These are phyloP conservation scores for Capsaspora owczarzaki DNA, from an alignment of 78 protist species.

Conservation along the genomic window DNA sequence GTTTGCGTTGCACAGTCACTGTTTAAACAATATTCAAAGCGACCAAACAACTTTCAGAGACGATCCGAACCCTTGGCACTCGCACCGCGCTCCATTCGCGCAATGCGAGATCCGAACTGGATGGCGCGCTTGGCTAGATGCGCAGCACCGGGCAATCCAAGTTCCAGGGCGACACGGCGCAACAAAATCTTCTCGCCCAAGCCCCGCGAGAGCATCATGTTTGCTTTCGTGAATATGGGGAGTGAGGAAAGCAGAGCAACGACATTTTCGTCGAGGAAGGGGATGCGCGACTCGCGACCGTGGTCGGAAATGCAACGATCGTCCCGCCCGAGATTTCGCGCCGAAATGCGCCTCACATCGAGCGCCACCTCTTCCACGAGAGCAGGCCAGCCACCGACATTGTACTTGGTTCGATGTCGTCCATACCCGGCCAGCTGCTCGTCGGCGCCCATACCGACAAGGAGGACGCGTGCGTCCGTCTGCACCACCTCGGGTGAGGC, in stretches of 20 bases:
- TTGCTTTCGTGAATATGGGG: background rate
- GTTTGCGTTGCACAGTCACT: too few species aligned
- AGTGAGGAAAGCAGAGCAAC: constrained; percentile 6
- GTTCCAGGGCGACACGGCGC: constrained; percentile 4
- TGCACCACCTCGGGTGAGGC: background rate
- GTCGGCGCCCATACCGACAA: constrained; percentile 88
- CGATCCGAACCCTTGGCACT: too few species aligned
- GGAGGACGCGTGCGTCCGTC: constrained; percentile 24
- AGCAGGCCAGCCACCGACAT: constrained; percentile 35
- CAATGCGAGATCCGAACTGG: constrained; percentile 58
- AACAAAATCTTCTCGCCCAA: constrained; percentile 32
- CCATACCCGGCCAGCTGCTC: constrained; percentile 84
- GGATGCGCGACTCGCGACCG: constrained; percentile 71
- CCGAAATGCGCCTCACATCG: constrained; percentile 17
- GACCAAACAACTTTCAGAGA: too few species aligned
- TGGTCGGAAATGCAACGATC: constrained; percentile 71
- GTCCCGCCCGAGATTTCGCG: constrained; percentile 72
- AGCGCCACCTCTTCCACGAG: background rate
- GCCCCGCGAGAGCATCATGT: background rate
- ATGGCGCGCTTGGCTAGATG: constrained; percentile 59
- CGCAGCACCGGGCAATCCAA: constrained; percentile 38
- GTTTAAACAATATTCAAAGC: too few species aligned
- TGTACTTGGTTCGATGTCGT: constrained; percentile 52
- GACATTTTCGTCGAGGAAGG: constrained; percentile 67
- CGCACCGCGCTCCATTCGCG: constrained; percentile 17